These are phyloP conservation scores for Niveomyces coronatus DNA, from an alignment of 2,329 filamentous ascomycete species.

Conservation along the genomic window DNA sequence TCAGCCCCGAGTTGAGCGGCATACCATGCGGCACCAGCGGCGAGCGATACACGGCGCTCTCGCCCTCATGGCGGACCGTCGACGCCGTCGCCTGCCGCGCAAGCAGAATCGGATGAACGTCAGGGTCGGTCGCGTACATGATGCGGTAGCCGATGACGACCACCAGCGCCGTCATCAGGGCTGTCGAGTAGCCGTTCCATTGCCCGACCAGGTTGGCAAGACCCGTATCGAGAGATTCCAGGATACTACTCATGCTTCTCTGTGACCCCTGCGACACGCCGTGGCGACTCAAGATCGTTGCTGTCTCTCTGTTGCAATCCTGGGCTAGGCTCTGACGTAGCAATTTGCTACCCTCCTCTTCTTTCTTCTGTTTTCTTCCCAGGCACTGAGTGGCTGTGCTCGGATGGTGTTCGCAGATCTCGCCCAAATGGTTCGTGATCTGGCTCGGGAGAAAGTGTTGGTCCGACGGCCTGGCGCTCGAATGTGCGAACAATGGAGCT, in stretches of 20 bases:
- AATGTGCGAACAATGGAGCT: too few species aligned
- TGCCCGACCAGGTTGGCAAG: slow-evolving; percentile 60
- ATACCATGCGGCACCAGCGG: slow-evolving; percentile 77
- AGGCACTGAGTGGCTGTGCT: too few species aligned
- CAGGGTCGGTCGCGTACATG: slow-evolving; percentile 65
- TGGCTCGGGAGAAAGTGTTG: too few species aligned
- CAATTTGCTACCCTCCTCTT: too few species aligned
- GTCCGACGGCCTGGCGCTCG: too few species aligned
- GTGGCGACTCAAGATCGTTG: too few species aligned
- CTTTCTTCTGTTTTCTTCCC: too few species aligned
- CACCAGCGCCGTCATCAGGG: slow-evolving; percentile 54
- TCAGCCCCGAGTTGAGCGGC: slow-evolving; percentile 65
- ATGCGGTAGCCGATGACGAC: slow-evolving; percentile 61
- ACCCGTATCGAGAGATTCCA: slow-evolving; percentile 59
- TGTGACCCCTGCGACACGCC: too few species aligned
- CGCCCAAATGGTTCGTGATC: too few species aligned
- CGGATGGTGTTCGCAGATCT: too few species aligned
- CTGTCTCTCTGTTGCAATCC: too few species aligned
- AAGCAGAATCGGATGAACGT: slow-evolving; percentile 85
- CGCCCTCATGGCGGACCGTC: slow-evolving; percentile 69
- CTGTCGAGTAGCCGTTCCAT: slow-evolving; percentile 75
- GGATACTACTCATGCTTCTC: slow-evolving; percentile 27
- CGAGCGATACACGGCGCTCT: slow-evolving; percentile 80
- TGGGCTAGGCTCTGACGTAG: too few species aligned
- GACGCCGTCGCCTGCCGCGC: slow-evolving; percentile 73